Base-by-base conservation (phyloP, 345 rosid species). In the Hibiscus mutabilis region DNA sequence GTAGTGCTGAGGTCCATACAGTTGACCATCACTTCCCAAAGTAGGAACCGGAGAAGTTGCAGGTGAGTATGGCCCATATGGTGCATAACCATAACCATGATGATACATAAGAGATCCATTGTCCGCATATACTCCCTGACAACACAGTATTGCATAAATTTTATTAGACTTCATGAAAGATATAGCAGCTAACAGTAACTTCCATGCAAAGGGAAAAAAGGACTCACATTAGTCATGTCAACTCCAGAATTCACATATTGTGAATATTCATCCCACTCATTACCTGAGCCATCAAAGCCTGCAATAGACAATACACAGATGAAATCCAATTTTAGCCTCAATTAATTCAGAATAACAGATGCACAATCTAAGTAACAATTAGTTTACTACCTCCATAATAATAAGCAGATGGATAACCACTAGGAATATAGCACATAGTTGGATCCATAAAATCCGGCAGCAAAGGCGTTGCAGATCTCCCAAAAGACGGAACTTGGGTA, bases 1-100 rank as follows among this genome's bases (percentile, higher is more conserved):
- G 72, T 93, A 93, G 68, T 93, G 94, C 80, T 93, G 98, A 67
- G 89, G 89, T 25, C 87, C 97, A 82, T 89, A 91, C 14, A 89
- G 61, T 74, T 89, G 98, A 65, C 86, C 89, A 72, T 91, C 98
- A 71, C 84, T 89, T 25, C 92, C 96, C 81, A 87, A 22, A 56
- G 88, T 80, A 27, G 98, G 98, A 73, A 83, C 94, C 1, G 96
- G 92, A 4, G 96, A 84, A 68, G 80, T 76, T 40, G 96, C 92
- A 0, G 96, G 97, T 16, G 98, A 91, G 76, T 91, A 93, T 35
- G 98, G 97, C 2, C 73, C 83, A 78, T 84, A 93, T 0, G 92
- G 68, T 35, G 91, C 79, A 82, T 83, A 91, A 21, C 90, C 89
- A 80, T 87, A 93, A 27, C 86, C 84, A 68, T 78, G 88, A 68